phyloP scores from a whole-genome alignment of 148 eudicot genomes.

The Polygonum maritimum region DNA sequence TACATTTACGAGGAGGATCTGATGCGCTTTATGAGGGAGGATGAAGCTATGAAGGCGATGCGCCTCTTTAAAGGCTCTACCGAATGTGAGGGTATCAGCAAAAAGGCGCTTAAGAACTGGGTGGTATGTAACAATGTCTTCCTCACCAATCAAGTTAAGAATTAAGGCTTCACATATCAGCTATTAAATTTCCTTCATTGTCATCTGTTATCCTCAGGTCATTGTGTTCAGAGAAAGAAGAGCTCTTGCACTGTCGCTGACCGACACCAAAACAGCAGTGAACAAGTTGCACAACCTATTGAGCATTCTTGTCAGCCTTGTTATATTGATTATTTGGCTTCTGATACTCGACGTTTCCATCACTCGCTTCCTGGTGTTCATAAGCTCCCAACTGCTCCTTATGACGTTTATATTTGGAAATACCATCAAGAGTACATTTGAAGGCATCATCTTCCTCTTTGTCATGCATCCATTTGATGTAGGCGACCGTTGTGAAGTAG shows the following conservation, averaged over 20 bases:
- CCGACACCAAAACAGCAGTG: constrained; percentile 82
- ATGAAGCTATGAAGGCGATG: constrained; percentile 56
- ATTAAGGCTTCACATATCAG: neutral
- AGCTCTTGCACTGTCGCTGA: constrained; percentile 78
- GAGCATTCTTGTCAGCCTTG: constrained; percentile 37
- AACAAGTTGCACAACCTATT: constrained; percentile 63
- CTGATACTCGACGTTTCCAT: constrained; percentile 57
- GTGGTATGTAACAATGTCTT: constrained; percentile 37
- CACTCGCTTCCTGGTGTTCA: constrained; percentile 49
- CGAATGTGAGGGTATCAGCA: constrained; percentile 72
- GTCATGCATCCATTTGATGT: constrained; percentile 62
- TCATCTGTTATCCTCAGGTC: constrained; percentile 26
- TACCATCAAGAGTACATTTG: constrained; percentile 72
- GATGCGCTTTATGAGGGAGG: constrained; percentile 73
- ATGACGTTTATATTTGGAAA: constrained; percentile 61
- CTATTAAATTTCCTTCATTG: neutral
- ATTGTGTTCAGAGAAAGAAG: constrained; percentile 65
- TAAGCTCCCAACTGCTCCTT: constrained; percentile 57
- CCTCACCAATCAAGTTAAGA: neutral
- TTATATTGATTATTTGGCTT: constrained; percentile 50
- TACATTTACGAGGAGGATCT: constrained; percentile 51
- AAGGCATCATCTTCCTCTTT: constrained; percentile 75
- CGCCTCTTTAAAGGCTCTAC: constrained; percentile 52
- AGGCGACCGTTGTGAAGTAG: constrained; percentile 57
- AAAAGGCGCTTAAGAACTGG: constrained; percentile 74